A percentile compares a stretch with the other conserved stretches of the same genome.
phyloP scores from a whole-genome alignment of 192 early-diverging fungal species.

The Coemansia sp. region DNA sequence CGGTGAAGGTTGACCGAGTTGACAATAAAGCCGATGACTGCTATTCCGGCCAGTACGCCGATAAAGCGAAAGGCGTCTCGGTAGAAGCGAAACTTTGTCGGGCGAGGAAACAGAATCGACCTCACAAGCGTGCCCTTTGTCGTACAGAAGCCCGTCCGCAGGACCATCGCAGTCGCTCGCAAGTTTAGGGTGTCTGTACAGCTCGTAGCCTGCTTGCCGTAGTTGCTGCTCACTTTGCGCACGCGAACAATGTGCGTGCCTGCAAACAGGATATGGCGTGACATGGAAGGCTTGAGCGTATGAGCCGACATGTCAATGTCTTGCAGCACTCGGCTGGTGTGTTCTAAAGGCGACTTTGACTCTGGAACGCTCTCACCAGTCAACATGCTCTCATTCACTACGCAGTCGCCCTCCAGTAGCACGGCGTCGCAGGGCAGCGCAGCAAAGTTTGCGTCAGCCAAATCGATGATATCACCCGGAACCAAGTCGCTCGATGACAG shows the following conservation, averaged over 20 bases:
- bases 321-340: slow-evolving; percentile 1
- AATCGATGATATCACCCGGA: slow-evolving; percentile 91
- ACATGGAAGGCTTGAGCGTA: slow-evolving; percentile 55
- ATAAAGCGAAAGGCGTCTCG: slow-evolving; percentile 93
- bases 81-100: slow-evolving; percentile 91
- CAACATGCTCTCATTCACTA: slow-evolving; percentile 97
- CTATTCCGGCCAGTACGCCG: slow-evolving; percentile 79
- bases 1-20: slow-evolving; percentile 82
- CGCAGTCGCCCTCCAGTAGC: slow-evolving; percentile 87
- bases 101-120: slow-evolving; percentile 93
- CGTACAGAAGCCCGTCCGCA: slow-evolving; percentile 91
- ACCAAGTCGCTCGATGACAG: slow-evolving; percentile 70
- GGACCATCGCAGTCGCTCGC: slow-evolving; percentile 74
- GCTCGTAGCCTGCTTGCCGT: not conserved
- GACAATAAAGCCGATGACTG: slow-evolving; percentile 75
- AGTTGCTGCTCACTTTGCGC: slow-evolving; percentile 19
- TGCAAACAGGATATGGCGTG: slow-evolving; percentile 83
- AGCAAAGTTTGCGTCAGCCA: slow-evolving; percentile 52
- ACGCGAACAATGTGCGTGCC: slow-evolving; percentile 92
- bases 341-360: slow-evolving; percentile 70
- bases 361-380: slow-evolving; percentile 97
- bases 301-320: slow-evolving; percentile 29
- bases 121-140: slow-evolving; percentile 91
- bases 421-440: slow-evolving; percentile 88
- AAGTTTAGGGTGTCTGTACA: not conserved